Evolutionary conservation across 1,139 yeast species (phyloP).

Genomic region (Trichomonascaceae sp.): DNA sequence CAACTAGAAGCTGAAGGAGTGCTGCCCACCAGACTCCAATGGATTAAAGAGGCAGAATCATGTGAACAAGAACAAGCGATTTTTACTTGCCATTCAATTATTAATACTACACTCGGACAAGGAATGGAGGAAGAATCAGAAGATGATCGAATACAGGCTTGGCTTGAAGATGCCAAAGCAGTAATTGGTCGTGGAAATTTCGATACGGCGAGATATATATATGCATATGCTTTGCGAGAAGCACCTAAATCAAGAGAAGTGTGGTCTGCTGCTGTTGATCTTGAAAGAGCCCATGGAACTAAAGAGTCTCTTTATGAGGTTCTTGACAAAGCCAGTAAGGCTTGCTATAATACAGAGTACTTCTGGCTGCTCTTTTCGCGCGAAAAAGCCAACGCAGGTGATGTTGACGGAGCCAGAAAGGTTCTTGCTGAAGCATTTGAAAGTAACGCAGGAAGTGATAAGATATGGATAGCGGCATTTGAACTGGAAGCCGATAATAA

Average conservation of each 20-base stretch:
- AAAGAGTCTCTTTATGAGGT: conserved; percentile 38
- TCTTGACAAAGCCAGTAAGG: conserved; percentile 46
- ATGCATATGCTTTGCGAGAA: conserved; percentile 41
- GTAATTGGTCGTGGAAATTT: conserved; percentile 28
- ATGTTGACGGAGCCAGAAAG: conserved; percentile 47
- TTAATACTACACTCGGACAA: conserved; percentile 29
- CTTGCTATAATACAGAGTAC: conserved; percentile 45
- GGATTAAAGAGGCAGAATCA: conserved; percentile 45
- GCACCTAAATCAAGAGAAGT: conserved; percentile 45
- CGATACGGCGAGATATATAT: conserved; percentile 44
- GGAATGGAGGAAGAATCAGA: conserved; percentile 26
- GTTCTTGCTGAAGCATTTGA: conserved; percentile 47
- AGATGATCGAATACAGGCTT: conserved; percentile 26
- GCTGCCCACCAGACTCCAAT: conserved; percentile 35
- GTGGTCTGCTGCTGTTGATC: conserved; percentile 51
- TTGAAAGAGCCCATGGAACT: conserved; percentile 39
- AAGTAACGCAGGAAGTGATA: conserved; percentile 42
- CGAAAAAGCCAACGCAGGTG: conserved; percentile 52
- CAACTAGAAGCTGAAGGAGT: conserved; percentile 35
- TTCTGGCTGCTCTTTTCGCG: conserved; percentile 68
- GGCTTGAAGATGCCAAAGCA: conserved; percentile 35
- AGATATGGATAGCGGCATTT: conserved; percentile 65
- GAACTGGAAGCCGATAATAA: conserved; percentile 50
- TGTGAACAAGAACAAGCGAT: conserved; percentile 33
- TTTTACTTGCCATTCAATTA: conserved; percentile 33